Conservation (phyloP, 2,329 filamentous ascomycete genomes). For the Trichoderma atrobrunneum region DNA sequence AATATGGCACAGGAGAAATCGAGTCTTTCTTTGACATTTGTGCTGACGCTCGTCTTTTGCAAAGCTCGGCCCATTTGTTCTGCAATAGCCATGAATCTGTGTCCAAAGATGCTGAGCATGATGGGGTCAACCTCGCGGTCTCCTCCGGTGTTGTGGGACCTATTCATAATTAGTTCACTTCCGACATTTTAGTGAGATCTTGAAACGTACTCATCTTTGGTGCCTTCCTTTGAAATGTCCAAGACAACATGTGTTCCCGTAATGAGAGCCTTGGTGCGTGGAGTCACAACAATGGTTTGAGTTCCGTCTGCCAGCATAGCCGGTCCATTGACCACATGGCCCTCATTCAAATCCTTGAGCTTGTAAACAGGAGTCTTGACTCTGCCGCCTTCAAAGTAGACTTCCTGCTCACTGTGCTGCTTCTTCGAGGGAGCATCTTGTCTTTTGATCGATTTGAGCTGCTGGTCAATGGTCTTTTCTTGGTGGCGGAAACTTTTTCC, state of each 20-base stretch:
- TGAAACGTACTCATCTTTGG: slow-evolving; percentile 33
- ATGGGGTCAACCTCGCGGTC: slow-evolving; percentile 64
- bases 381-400: slow-evolving; percentile 83
- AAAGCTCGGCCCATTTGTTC: slow-evolving; percentile 80
- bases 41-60: slow-evolving; percentile 77
- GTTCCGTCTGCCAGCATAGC: slow-evolving; percentile 84
- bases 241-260: slow-evolving; percentile 88
- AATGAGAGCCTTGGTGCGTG: slow-evolving; percentile 70
- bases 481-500: slow-evolving; percentile 80
- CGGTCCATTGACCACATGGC: slow-evolving; percentile 72
- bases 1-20: slow-evolving; percentile 83
- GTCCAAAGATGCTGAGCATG: slow-evolving; percentile 74
- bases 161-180: slow-evolving; percentile 1
- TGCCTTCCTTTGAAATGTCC: slow-evolving; percentile 64
- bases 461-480: slow-evolving; percentile 80
- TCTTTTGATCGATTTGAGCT: slow-evolving; percentile 67
- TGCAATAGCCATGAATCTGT: slow-evolving; percentile 82
- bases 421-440: slow-evolving; percentile 57
- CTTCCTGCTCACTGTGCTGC: slow-evolving; percentile 62
- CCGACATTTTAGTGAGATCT: too few species aligned
- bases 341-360: slow-evolving; percentile 68
- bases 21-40: slow-evolving; percentile 77
- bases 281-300: slow-evolving; percentile 89
- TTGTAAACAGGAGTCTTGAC: slow-evolving; percentile 79
- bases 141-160: slow-evolving; percentile 22